phyloP scores from a whole-genome alignment of 495 filamentous ascomycete species.

The Xylaria palmicola region DNA sequence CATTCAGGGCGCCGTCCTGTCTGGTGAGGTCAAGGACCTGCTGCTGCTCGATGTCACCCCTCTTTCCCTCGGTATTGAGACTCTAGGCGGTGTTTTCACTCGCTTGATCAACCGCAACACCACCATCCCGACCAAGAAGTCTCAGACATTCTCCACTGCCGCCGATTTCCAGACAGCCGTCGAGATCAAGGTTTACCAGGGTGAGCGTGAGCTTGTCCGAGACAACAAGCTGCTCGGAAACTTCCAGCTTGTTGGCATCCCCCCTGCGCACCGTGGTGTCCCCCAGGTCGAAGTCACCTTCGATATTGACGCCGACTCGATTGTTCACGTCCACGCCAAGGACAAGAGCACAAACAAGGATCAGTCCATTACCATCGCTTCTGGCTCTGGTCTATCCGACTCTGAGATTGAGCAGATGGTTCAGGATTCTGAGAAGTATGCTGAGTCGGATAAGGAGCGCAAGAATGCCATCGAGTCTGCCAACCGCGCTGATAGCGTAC shows the following conservation, averaged over 20 bases:
- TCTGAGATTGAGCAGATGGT: conserved; percentile 95
- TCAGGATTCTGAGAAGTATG: conserved; percentile 94
- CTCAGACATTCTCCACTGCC: conserved; percentile 96
- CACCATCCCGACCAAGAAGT: conserved; percentile 99
- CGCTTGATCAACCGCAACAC: conserved; percentile 99
- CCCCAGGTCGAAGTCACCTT: conserved; percentile 99
- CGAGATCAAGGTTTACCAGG: conserved; percentile 99
- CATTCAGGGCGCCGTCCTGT: conserved; percentile 94
- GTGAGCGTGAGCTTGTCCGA: conserved; percentile 97
- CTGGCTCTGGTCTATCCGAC: conserved; percentile 95
- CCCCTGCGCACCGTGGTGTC: conserved; percentile 95
- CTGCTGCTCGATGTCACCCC: conserved; percentile 96
- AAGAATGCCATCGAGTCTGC: conserved; percentile 90
- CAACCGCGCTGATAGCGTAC: conserved; percentile 93
- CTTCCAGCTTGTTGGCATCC: conserved; percentile 99
- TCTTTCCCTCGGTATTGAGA: conserved; percentile 98
- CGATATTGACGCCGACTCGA: conserved; percentile 98
- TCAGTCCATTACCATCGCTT: conserved; percentile 98
- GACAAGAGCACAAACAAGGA: conserved; percentile 99
- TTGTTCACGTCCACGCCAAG: conserved; percentile 98
- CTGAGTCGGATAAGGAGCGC: conserved; percentile 93
- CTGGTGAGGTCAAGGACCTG: conserved; percentile 95
- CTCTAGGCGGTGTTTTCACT: conserved; percentile 98
- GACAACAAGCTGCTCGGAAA: conserved; percentile 99
- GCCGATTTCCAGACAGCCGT: conserved; percentile 99